Evolutionary conservation across 2,329 filamentous ascomycete species (phyloP).

Genomic region (Eutypella sp.): DNA sequence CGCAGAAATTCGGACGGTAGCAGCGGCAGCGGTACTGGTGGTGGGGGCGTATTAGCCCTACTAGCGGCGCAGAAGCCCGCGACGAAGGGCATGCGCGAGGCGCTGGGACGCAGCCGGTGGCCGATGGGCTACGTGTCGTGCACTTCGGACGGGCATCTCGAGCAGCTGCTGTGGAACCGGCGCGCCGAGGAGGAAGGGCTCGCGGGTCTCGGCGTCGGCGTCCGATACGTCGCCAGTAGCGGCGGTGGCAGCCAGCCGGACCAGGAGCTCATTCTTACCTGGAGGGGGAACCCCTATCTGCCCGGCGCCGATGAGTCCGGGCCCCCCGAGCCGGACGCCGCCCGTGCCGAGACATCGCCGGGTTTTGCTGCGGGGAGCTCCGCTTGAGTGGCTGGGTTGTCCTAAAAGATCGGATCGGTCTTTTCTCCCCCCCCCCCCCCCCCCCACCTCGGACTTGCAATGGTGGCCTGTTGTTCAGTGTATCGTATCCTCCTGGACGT

Average conservation of each 20-base stretch:
- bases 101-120: constrained; percentile 60
- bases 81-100: constrained; percentile 73
- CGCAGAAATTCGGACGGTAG: constrained; percentile 13
- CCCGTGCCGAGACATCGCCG: too few species aligned
- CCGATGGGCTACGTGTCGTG: constrained; percentile 70
- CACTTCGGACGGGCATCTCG: constrained; percentile 49
- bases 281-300: constrained; percentile 37
- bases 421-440: too few species aligned
- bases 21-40: constrained; percentile 26
- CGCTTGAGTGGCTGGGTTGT: too few species aligned
- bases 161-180: constrained; percentile 70
- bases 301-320: too few species aligned
- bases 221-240: constrained; percentile 31
- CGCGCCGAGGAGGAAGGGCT: constrained; percentile 58
- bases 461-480: too few species aligned
- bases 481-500: too few species aligned
- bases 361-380: too few species aligned
- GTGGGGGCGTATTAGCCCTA: constrained; percentile 55
- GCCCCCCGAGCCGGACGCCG: too few species aligned
- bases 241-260: constrained; percentile 19
- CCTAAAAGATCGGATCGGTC: too few species aligned
- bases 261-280: constrained; percentile 45
- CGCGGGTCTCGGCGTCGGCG: constrained; percentile 50
- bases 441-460: too few species aligned
- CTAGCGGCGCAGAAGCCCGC: constrained; percentile 65